A percentile compares a stretch with the other conserved stretches of the same genome.
Conservation (phyloP, 306 rosid genomes). For the Fagus sylvatica region DNA sequence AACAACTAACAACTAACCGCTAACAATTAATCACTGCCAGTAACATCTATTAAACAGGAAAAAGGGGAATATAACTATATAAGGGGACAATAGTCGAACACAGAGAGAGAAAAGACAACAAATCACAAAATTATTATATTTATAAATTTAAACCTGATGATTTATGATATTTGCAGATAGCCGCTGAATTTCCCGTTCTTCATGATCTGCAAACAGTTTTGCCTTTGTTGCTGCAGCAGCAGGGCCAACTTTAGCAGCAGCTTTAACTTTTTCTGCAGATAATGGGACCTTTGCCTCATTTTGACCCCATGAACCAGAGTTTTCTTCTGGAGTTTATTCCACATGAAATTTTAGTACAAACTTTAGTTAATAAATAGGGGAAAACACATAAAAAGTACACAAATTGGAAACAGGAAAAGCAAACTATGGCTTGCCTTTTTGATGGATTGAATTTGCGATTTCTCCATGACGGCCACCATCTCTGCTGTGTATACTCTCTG, state of each 20-base stretch:
- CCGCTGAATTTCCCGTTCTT: conserved; percentile 99
- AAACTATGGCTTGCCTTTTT: conserved; percentile 58
- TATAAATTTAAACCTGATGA: conserved; percentile 71
- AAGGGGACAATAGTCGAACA: conserved; percentile 8
- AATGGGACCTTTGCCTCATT: conserved; percentile 60
- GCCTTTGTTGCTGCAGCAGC: conserved; percentile 98
- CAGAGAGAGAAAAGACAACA: conserved; percentile 4
- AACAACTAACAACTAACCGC: not conserved
- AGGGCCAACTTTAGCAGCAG: conserved; percentile 89
- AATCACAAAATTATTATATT: not conserved
- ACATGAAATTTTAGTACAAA: conserved; percentile 17
- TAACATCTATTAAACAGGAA: not conserved
- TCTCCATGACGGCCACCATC: conserved; percentile 66
- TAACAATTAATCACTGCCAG: not conserved
- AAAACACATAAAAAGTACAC: no score
- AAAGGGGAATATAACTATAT: not conserved
- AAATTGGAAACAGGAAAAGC: not conserved
- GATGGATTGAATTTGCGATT: conserved; percentile 53
- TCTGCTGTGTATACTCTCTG: conserved; percentile 52
- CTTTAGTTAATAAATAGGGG: not conserved
- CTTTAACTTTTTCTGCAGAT: conserved; percentile 75
- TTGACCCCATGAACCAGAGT: conserved; percentile 60
- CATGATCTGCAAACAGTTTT: conserved; percentile 93
- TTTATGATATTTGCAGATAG: conserved; percentile 88
- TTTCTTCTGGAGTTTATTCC: conserved; percentile 55